These are phyloP conservation scores for Xylaria sp. DNA, from an alignment of 2,329 filamentous ascomycete species.

Conservation along the genomic window DNA sequence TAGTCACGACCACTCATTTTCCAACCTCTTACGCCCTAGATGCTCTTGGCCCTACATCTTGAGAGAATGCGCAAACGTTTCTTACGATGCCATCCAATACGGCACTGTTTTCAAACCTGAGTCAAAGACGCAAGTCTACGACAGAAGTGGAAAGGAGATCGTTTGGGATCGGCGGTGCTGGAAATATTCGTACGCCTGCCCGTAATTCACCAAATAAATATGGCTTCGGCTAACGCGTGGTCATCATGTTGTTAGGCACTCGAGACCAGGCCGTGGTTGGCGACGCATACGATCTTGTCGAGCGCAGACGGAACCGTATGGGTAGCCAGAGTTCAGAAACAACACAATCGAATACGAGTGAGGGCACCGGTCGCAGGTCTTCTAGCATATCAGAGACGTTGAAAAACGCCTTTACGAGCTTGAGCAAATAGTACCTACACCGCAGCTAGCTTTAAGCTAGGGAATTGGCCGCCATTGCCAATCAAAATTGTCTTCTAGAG, in stretches of 20 bases:
- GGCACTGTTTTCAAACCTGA: conserved; percentile 5
- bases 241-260: conserved; percentile 29
- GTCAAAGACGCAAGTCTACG: conserved; percentile 1
- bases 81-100: not conserved
- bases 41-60: not conserved
- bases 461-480: conserved; percentile 5
- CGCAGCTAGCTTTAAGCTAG: conserved; percentile 20
- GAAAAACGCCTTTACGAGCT: conserved; percentile 30
- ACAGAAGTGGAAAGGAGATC: conserved; percentile 31
- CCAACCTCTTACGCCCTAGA: not conserved
- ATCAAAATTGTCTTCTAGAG: not conserved
- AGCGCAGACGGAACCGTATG: conserved; percentile 30
- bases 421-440: not conserved
- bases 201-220: not conserved
- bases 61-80: conserved; percentile 1
- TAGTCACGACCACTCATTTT: not conserved
- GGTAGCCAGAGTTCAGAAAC: conserved; percentile 24
- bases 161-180: conserved; percentile 41
- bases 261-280: conserved; percentile 34
- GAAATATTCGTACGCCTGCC: conserved; percentile 36
- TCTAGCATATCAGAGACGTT: conserved; percentile 32
- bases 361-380: conserved; percentile 23
- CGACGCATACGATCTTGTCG: conserved; percentile 24
- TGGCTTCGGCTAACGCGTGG: not conserved
- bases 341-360: conserved; percentile 12